Evolutionary conservation across 176 grass and related monocot species (phyloP), one percentile per base, ranked within the genome.

Genomic region (Aegilops longissima): DNA sequence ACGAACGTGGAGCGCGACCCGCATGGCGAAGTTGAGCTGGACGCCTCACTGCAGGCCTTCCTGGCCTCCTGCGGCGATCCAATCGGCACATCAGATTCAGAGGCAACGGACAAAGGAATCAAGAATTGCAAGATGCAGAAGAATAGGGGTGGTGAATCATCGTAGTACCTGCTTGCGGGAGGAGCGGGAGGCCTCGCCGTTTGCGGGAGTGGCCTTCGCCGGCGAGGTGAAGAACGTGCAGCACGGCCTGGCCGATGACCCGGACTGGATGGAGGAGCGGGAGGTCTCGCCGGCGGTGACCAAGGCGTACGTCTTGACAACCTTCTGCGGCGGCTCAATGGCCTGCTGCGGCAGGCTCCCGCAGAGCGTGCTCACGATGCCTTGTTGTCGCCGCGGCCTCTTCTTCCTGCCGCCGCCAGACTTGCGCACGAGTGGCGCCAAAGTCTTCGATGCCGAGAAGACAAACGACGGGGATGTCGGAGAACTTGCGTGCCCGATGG

Each of bases 161-260:
- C 25, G 44, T 47, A 82, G 44, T 47, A 82, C 65, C 80, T 68
- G 65, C 27, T 56, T 38, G 80, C 12, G 16, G 16, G 44, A 47
- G 12, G 44, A 25, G 80, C 12, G 16, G 16, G 44, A 47, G 12
- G 44, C 11, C 47, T 51, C 47, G 49, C 49, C 16, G 4, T 51
- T 51, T 1, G 13, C 47, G 13, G 47, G 12, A 6, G 49, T 56
- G 30, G 45, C 80, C 66, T 82, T 82, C 29, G 12, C 18, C 20
- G 66, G 80, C 65, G 65, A 70, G 6, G 80, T 69, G 65, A 82
- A 65, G 65, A 70, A 70, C 5, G 20, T 70, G 44, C 65, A 82
- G 65, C 64, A 82, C 64, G 42, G 27, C 64, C 18, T 70, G 17
- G 42, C 29, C 65, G 80, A 52, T 44, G 80, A 82, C 44, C 29